phyloP scores from a whole-genome alignment of 176 grass and related monocot genomes.

The Guadua angustifolia region DNA sequence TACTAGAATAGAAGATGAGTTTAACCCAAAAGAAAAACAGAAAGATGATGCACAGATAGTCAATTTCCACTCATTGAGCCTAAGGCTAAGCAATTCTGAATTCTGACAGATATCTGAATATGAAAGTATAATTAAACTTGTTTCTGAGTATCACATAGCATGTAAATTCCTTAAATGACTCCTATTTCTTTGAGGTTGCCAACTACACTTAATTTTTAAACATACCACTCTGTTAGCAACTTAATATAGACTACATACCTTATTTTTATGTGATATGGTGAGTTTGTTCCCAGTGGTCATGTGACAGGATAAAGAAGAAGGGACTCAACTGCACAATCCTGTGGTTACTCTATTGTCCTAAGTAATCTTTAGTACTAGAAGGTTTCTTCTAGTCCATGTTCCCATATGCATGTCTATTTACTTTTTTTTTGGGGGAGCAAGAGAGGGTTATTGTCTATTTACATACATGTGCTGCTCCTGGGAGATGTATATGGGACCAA shows the following conservation, averaged over 20 bases:
- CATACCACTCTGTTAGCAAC: neutral
- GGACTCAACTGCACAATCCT: neutral
- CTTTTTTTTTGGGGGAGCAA: too few relatives aligned
- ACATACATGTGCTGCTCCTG: too few relatives aligned
- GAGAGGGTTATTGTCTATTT: too few relatives aligned
- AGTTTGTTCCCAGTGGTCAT: neutral
- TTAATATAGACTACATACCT: neutral
- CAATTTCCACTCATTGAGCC: constrained; percentile 5
- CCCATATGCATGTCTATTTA: too few relatives aligned
- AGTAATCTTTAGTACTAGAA: neutral
- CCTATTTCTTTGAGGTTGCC: constrained; percentile 23
- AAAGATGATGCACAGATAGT: neutral
- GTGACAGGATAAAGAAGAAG: constrained; percentile 3
- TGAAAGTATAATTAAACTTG: constrained; percentile 26
- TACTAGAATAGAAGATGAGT: constrained; percentile 29
- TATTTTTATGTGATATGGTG: neutral
- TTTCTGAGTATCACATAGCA: neutral
- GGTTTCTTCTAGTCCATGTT: too few relatives aligned
- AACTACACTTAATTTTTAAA: neutral
- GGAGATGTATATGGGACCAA: too few relatives aligned
- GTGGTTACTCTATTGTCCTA: constrained; percentile 20
- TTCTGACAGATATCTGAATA: constrained; percentile 11
- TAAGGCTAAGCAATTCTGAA: constrained; percentile 10
- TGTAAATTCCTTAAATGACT: constrained; percentile 12
- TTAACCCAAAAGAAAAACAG: constrained; percentile 18